Percentiles rank a stretch among this genome's conserved stretches.
These are phyloP conservation scores for Curvularia sp. DNA, from an alignment of 2,329 filamentous ascomycete species.

Conservation along the genomic window DNA sequence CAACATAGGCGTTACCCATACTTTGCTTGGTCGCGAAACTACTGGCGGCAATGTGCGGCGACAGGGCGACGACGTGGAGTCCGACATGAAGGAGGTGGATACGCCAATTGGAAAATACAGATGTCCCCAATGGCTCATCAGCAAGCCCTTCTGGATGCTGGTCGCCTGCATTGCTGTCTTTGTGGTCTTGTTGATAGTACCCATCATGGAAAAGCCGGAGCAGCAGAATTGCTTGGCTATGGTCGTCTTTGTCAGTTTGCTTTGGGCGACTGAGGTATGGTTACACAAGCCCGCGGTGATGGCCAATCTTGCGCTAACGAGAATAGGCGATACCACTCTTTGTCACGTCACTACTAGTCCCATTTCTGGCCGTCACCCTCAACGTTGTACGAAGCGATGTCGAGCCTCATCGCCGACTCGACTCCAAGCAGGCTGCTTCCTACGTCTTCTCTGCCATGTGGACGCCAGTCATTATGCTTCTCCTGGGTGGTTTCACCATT, in stretches of 20 bases:
- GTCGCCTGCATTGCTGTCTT: slow-evolving; percentile 76
- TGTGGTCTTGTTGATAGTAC: slow-evolving; percentile 72
- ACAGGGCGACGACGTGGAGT: slow-evolving; percentile 81
- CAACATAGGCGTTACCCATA: slow-evolving; percentile 79
- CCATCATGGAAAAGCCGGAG: slow-evolving; percentile 84
- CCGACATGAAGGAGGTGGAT: slow-evolving; percentile 69
- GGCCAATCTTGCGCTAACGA: slow-evolving; percentile 22
- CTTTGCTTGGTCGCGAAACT: slow-evolving; percentile 77
- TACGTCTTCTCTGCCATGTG: slow-evolving; percentile 97
- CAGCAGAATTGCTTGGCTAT: slow-evolving; percentile 96
- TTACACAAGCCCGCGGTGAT: neutral
- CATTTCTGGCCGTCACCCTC: slow-evolving; percentile 88
- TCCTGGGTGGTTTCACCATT: slow-evolving; percentile 94
- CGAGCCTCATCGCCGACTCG: slow-evolving; percentile 71
- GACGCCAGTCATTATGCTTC: slow-evolving; percentile 98
- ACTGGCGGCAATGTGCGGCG: slow-evolving; percentile 72
- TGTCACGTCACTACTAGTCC: slow-evolving; percentile 91
- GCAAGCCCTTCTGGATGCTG: slow-evolving; percentile 79
- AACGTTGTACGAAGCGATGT: slow-evolving; percentile 81
- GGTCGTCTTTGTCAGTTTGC: slow-evolving; percentile 87
- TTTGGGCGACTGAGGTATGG: slow-evolving; percentile 92
- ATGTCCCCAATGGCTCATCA: slow-evolving; percentile 83
- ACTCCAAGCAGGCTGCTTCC: slow-evolving; percentile 79
- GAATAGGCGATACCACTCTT: slow-evolving; percentile 91
- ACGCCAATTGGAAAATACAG: slow-evolving; percentile 81